Conservation (phyloP, 108 stramenopile genomes). For the Nitzschia palea region DNA sequence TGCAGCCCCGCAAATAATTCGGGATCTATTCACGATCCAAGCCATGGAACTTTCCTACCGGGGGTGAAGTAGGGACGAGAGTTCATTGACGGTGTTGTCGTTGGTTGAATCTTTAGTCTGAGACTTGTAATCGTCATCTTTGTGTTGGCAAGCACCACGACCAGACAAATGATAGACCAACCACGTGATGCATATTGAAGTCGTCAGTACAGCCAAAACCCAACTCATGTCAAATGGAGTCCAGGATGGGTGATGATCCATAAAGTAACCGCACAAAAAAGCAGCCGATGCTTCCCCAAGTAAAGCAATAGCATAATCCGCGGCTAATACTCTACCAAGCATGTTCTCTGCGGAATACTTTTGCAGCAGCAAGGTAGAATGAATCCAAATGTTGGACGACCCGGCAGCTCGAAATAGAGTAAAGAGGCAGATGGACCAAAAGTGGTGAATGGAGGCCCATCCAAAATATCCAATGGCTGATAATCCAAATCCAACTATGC, state of each 20-base stretch:
- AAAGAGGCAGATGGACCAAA: slow-evolving; percentile 33
- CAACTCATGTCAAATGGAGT: slow-evolving; percentile 34
- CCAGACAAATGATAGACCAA: slow-evolving; percentile 14
- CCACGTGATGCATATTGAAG: not conserved
- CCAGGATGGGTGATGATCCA: slow-evolving; percentile 35
- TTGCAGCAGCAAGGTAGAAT: slow-evolving; percentile 52
- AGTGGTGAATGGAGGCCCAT: slow-evolving; percentile 25
- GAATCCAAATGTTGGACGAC: slow-evolving; percentile 54
- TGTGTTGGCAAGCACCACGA: too few relatives aligned
- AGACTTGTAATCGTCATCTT: too few relatives aligned
- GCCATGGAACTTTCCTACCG: too few relatives aligned
- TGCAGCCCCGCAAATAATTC: too few relatives aligned
- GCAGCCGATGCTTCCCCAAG: slow-evolving; percentile 56
- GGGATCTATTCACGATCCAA: too few relatives aligned
- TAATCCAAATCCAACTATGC: slow-evolving; percentile 43
- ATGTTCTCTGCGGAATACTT: slow-evolving; percentile 47
- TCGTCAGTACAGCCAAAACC: slow-evolving; percentile 27
- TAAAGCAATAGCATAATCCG: slow-evolving; percentile 66
- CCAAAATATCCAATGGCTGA: slow-evolving; percentile 39
- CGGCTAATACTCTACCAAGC: slow-evolving; percentile 61
- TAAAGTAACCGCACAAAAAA: slow-evolving; percentile 43
- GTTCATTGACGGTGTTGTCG: too few relatives aligned
- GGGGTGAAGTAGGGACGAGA: too few relatives aligned
- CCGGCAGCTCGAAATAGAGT: slow-evolving; percentile 54
- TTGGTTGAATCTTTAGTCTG: too few relatives aligned